Conservation (phyloP, 2,329 filamentous ascomycete genomes). For the Geosmithia flava region DNA sequence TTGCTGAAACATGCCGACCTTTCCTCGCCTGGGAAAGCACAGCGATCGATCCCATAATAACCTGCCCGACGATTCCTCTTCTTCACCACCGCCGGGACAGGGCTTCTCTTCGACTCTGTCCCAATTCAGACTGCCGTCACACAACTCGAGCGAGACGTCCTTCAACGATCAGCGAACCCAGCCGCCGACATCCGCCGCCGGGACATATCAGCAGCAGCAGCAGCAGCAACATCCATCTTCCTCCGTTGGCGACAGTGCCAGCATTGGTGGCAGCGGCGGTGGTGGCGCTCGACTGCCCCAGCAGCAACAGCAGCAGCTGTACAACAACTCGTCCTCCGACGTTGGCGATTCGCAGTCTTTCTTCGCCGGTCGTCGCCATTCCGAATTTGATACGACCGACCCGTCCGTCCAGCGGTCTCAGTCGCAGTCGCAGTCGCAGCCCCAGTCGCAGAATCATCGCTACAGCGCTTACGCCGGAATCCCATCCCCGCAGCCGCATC, state of each 20-base stretch:
- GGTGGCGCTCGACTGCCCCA: conserved; percentile 5
- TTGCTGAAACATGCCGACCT: conserved; percentile 33
- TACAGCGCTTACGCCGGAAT: conserved; percentile 21
- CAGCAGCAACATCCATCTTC: neutral
- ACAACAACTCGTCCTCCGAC: neutral
- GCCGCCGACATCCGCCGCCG: neutral
- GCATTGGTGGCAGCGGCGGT: too few species aligned
- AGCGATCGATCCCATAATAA: conserved; percentile 44
- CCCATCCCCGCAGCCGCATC: conserved; percentile 8
- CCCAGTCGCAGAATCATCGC: conserved; percentile 36
- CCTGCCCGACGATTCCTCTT: neutral
- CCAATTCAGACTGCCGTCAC: neutral
- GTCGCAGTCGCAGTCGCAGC: conserved; percentile 11
- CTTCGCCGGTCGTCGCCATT: neutral
- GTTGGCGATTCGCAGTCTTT: neutral
- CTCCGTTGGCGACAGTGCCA: neutral
- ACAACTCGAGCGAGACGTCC: conserved; percentile 1
- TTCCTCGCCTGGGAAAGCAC: conserved; percentile 41
- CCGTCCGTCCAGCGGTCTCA: conserved; percentile 1
- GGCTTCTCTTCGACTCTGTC: neutral
- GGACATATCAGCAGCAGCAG: neutral
- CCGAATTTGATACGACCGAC: neutral
- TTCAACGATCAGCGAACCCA: conserved; percentile 1
- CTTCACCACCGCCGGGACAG: neutral
- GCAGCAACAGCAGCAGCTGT: conserved; percentile 2